These are phyloP conservation scores for Myxozyma udenii DNA, from an alignment of 805 yeast species.

Conservation along the genomic window DNA sequence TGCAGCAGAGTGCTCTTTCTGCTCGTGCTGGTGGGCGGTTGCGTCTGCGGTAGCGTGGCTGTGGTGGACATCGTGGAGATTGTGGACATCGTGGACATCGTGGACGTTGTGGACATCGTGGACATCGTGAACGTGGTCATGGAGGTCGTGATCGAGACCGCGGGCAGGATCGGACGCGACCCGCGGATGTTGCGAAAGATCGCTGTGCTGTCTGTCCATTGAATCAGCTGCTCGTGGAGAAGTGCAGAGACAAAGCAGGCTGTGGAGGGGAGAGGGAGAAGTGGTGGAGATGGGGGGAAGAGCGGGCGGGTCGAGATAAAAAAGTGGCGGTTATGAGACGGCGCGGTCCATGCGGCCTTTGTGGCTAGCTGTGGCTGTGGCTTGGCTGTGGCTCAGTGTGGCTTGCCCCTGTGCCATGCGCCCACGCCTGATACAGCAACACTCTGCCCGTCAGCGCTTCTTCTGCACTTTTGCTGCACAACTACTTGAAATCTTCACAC, in stretches of 20 bases:
- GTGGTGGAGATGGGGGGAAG: not conserved
- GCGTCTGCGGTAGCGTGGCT: not conserved
- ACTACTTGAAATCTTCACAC: no score
- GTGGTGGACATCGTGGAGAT: conserved; percentile 1
- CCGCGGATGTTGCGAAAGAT: no score
- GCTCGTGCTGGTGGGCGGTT: conserved; percentile 2
- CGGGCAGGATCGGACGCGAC: no score
- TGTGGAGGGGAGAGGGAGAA: not conserved
- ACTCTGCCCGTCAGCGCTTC: no score
- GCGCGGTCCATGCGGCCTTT: no score
- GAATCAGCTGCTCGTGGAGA: not conserved
- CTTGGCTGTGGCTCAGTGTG: no score
- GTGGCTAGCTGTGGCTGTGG: no score
- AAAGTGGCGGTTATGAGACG: not conserved
- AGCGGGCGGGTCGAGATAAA: not conserved
- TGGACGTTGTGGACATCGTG: not conserved
- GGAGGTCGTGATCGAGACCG: no score
- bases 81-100: not conserved
- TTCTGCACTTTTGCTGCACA: no score
- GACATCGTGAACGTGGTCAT: not conserved
- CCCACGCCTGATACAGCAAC: no score
- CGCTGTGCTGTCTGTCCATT: no score
- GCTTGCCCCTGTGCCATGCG: no score
- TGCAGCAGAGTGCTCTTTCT: not conserved
- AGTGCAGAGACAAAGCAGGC: not conserved